Percentiles rank a stretch among this genome's conserved stretches.
Evolutionary conservation across 805 yeast genomes (phyloP).

Genomic region (Saccharomycopsis oosterbeekiorum): DNA sequence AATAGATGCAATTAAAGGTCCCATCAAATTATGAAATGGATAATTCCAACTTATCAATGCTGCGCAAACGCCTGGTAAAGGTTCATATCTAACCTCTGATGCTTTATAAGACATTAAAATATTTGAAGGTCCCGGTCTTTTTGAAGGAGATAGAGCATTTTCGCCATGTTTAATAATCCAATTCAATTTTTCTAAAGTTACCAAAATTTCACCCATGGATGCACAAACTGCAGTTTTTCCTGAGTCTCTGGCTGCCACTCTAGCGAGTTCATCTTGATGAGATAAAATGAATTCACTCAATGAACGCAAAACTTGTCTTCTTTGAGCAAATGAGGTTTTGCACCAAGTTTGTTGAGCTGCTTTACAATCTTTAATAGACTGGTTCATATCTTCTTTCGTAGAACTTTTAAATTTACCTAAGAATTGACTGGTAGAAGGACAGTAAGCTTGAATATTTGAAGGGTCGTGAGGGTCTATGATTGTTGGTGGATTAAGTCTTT

Average conservation of each 20-base stretch:
- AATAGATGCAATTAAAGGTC: conserved; percentile 82
- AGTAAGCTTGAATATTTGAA: conserved; percentile 64
- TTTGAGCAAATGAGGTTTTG: conserved; percentile 47
- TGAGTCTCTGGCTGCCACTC: conserved; percentile 92
- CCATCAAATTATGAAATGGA: conserved; percentile 89
- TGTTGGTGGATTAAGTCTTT: conserved; percentile 55
- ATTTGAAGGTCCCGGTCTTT: conserved; percentile 81
- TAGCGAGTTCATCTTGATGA: conserved; percentile 78
- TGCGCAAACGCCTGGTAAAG: conserved; percentile 65
- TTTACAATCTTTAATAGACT: conserved; percentile 41
- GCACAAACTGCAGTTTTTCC: conserved; percentile 97
- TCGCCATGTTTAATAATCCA: conserved; percentile 89
- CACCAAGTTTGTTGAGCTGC: conserved; percentile 45
- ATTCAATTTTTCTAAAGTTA: conserved; percentile 81
- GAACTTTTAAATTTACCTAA: conserved; percentile 64
- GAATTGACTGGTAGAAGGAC: conserved; percentile 94
- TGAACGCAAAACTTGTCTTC: conserved; percentile 64
- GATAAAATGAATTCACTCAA: conserved; percentile 61
- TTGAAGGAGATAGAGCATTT: conserved; percentile 53
- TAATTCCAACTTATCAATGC: conserved; percentile 96
- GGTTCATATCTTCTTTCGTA: conserved; percentile 62
- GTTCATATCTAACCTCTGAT: conserved; percentile 91
- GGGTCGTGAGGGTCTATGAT: conserved; percentile 55
- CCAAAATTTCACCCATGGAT: conserved; percentile 92
- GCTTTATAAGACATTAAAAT: conserved; percentile 80